Conservation (phyloP, 371 early-diverging fungal species). For the Mucor sp. region DNA sequence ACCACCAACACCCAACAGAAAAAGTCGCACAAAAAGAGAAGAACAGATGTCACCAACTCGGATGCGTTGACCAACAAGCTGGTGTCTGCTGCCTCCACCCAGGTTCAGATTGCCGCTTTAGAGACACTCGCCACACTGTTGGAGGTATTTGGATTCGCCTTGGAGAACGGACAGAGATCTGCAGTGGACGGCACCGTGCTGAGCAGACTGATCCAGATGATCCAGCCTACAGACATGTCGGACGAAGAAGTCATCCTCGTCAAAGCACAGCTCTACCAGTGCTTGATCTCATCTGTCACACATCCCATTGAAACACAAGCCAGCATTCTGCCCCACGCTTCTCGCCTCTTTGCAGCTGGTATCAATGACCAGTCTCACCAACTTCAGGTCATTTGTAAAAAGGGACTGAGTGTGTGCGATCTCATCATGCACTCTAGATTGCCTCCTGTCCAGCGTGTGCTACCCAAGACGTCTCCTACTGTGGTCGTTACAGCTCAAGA, state of each 20-base stretch:
- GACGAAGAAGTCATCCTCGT: constrained; percentile 20
- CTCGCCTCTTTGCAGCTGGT: constrained; percentile 45
- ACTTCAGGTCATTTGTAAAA: constrained; percentile 47
- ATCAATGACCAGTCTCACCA: constrained; percentile 39
- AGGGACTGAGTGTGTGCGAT: constrained; percentile 58
- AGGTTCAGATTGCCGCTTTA: constrained; percentile 37
- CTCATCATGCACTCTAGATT: constrained; percentile 58
- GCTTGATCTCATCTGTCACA: constrained; percentile 41
- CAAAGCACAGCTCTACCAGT: constrained; percentile 41
- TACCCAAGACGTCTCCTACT: constrained; percentile 24
- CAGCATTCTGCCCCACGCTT: constrained; percentile 42
- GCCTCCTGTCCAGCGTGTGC: constrained; percentile 60
- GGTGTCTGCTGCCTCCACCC: constrained; percentile 17
- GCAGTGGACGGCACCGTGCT: constrained; percentile 35
- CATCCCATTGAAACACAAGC: constrained; percentile 46
- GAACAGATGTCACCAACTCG: constrained; percentile 40
- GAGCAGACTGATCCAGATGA: constrained; percentile 30
- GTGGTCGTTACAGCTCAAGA: constrained; percentile 25
- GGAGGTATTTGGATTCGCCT: constrained; percentile 32
- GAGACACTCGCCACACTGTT: constrained; percentile 23
- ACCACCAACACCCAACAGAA: constrained; percentile 10
- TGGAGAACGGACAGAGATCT: constrained; percentile 28
- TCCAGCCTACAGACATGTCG: constrained; percentile 18
- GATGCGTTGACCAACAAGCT: constrained; percentile 29
- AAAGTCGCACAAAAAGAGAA: constrained; percentile 43